Base-by-base conservation (phyloP, 768 basidiomycete species). In the Chlorophyllum brunneum region DNA sequence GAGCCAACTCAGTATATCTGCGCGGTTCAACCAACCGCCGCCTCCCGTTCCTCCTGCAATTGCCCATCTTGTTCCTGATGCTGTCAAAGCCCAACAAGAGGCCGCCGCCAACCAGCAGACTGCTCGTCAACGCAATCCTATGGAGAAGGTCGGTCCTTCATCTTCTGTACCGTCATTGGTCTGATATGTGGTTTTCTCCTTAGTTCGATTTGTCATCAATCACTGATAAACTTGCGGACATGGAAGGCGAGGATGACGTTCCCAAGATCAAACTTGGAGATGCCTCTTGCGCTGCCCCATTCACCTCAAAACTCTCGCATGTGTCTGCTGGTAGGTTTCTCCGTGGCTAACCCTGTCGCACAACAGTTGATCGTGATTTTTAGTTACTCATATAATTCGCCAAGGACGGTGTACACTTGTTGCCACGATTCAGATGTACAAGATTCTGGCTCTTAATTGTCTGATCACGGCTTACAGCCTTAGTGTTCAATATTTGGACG, bases 241-340 rank as follows among this genome's bases (percentile, higher is more conserved):
- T 98, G 83, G 97, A 98, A 41, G 92, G 88, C 9, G 95, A 97
- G 13, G 85, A 91, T 15, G 95, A 98, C 27, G 85, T 94, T 0
- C 97, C 97, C 10, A 92, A 97, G 73, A 99, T 99, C 69, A 99
- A 98, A 70, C 85, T 98, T 24, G 97, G 97, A n/a, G 97, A 98
- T 63, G 97, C 97, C 0, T 98, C 94, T 2, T 98, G 95, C 63
- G 97, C 97, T 5, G 97, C 97, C 2, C 97, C 97, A 0, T 99
- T 99, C 74, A 98, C 97, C 0, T 98, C 95, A 8, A 99, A 99
- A 67, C 71, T 99, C 48, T 88, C 89, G n/a, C 95, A 99, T 65
- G 97, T 99, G 45, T 82, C 90, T 59, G 94, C 97, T 27, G 92
- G 95, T 97, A 62, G 61, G 93, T 80, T 22, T 34, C 26, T 23